Evolutionary conservation across 2,329 filamentous ascomycete genomes (phyloP).

Genomic region (Diaporthe capsici): DNA sequence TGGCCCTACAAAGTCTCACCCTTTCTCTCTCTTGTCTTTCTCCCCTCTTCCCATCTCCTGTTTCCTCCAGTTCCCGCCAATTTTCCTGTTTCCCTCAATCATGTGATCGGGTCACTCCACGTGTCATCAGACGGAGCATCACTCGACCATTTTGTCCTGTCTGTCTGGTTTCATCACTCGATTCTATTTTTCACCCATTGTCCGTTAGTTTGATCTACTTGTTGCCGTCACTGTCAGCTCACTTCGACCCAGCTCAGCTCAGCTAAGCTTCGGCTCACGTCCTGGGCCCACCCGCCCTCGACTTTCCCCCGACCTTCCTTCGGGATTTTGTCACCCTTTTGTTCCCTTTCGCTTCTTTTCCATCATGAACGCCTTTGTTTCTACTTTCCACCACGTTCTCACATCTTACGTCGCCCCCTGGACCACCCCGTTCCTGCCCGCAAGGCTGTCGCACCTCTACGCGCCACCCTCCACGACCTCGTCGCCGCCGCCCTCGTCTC

Average conservation of each 20-base stretch:
- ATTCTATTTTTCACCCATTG: background rate
- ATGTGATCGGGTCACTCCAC: slow-evolving; percentile 31
- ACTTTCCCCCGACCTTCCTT: slow-evolving; percentile 3
- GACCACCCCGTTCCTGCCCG: background rate
- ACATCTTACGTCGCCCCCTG: slow-evolving; percentile 25
- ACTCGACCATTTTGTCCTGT: background rate
- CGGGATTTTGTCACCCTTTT: background rate
- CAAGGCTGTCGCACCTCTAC: slow-evolving; percentile 29
- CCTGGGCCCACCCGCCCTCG: slow-evolving; percentile 20
- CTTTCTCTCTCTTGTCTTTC: background rate
- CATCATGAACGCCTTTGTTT: slow-evolving; percentile 30
- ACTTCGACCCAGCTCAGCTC: slow-evolving; percentile 20
- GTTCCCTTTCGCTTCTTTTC: background rate
- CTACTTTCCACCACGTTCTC: slow-evolving; percentile 28
- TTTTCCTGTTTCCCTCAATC: slow-evolving; percentile 19
- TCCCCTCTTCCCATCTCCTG: background rate
- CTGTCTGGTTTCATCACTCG: background rate
- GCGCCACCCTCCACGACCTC: slow-evolving; percentile 6
- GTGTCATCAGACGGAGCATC: slow-evolving; percentile 10
- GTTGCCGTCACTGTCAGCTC: slow-evolving; percentile 16
- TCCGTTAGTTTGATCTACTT: background rate
- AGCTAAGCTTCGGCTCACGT: slow-evolving; percentile 17
- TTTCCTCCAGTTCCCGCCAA: background rate
- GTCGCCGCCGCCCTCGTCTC: background rate
- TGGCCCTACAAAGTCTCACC: background rate